Percentiles rank a stretch among this genome's conserved stretches.
These are phyloP conservation scores for Vanderwaltozyma tropicalis DNA, from an alignment of 805 yeast genomes.

Conservation along the genomic window DNA sequence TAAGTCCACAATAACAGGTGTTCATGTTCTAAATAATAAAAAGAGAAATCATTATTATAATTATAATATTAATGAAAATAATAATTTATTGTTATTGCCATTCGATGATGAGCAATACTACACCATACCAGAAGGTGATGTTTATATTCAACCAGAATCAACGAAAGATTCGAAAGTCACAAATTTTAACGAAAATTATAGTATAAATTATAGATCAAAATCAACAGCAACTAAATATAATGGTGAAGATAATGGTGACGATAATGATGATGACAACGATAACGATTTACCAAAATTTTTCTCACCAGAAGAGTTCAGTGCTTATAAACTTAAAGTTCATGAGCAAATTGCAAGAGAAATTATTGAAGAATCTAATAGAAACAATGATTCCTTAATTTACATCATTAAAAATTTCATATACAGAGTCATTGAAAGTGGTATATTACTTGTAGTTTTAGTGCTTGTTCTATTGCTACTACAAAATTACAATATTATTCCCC, in stretches of 20 bases:
- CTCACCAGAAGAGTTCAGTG: conserved; percentile 20
- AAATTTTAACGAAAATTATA: too few relatives aligned
- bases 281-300: conserved; percentile 17
- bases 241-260: neutral
- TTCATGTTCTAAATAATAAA: conserved; percentile 27
- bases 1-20: conserved; percentile 39
- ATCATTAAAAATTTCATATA: conserved; percentile 24
- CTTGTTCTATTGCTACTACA: conserved; percentile 21
- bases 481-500: conserved; percentile 26
- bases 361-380: conserved; percentile 3
- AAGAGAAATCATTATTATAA: conserved; percentile 4
- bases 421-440: conserved; percentile 32
- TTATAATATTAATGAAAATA: conserved; percentile 1
- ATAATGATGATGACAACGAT: neutral
- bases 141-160: conserved; percentile 1
- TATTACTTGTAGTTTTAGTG: conserved; percentile 25
- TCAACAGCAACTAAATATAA: neutral
- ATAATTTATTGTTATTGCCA: conserved; percentile 2
- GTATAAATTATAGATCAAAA: conserved; percentile 1
- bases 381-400: conserved; percentile 8
- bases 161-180: neutral
- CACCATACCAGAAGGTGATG: neutral
- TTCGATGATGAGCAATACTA: conserved; percentile 2
- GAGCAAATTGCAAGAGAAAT: conserved; percentile 21
- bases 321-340: conserved; percentile 17